Evolutionary conservation across 805 yeast genomes (phyloP).

Genomic region (Candida oleophila): DNA sequence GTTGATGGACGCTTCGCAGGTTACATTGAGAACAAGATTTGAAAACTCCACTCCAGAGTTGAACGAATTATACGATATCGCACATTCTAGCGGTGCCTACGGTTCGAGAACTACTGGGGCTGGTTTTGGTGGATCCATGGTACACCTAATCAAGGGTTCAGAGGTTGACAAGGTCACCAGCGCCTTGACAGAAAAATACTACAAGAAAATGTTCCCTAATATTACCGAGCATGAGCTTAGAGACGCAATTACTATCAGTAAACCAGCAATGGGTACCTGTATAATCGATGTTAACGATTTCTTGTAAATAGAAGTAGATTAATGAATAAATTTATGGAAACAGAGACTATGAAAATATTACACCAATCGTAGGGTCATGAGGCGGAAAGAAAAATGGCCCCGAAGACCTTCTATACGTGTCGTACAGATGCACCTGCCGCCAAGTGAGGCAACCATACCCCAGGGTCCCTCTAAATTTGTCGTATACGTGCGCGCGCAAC

Average conservation of each 20-base stretch:
- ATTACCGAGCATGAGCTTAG: constrained; percentile 44
- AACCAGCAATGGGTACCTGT: constrained; percentile 56
- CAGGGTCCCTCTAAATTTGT: too few relatives aligned
- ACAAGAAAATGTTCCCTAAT: constrained; percentile 46
- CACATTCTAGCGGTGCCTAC: constrained; percentile 52
- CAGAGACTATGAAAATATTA: too few relatives aligned
- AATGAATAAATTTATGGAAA: too few relatives aligned
- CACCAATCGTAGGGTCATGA: too few relatives aligned
- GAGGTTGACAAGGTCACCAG: constrained; percentile 33
- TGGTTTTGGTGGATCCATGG: constrained; percentile 75
- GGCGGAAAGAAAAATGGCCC: too few relatives aligned
- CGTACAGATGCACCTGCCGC: too few relatives aligned
- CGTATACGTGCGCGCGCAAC: too few relatives aligned
- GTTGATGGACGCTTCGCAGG: constrained; percentile 60
- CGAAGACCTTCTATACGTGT: too few relatives aligned
- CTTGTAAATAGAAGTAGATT: neutral
- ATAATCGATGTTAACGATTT: constrained; percentile 12
- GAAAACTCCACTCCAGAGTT: constrained; percentile 58
- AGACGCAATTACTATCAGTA: constrained; percentile 53
- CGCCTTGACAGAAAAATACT: constrained; percentile 53
- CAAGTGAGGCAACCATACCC: too few relatives aligned
- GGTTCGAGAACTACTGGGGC: constrained; percentile 80
- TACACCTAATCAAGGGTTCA: constrained; percentile 55
- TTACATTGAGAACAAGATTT: constrained; percentile 46
- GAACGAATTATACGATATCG: constrained; percentile 53